Base-by-base conservation (phyloP, 345 rosid genomes). In the Camelina sativa region DNA sequence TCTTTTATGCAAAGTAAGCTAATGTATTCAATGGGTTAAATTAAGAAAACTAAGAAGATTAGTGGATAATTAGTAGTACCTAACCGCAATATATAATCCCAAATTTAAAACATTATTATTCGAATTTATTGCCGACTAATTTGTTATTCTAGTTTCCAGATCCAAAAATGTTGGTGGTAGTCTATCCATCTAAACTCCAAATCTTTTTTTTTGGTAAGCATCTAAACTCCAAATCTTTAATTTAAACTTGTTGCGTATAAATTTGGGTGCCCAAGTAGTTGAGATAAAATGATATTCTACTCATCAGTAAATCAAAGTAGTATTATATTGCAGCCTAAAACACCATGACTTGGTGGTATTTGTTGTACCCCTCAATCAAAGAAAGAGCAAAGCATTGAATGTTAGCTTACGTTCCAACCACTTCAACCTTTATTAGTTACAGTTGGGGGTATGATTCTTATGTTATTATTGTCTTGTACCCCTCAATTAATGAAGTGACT, bases 151-250 rank as follows among this genome's bases (percentile, higher is more conserved):
- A 53, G 43, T 53, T 17, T 72, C 12, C 17, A 38, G 41, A 52
- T 52, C 62, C 43, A 38, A 71, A 38, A 28, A 28, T 72, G 54
- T 62, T 63, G 12, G 56, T 63, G 63, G 22, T 28, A 28, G 30
- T 28, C 46, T 41, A 7, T 15, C 38, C 48, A 71, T 19, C 25
- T 11, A 70, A 43, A 53, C 47, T 22, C 46, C 69, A 72, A 53
- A 63, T 20, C 41, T 23, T 52, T 62, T 17, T 17, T 17, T 17
- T 17, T 17, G 17, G 17, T 17, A 17, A 17, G 17, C 17, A 25
- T 2, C 38, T 55, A 62, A 41, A 52, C 46, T 22, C 46, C 69
- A 72, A 53, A 63, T 20, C 41, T 23, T 52, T 62, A 30, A 8
- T 41, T 41, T 32, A 20, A 6, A 55, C 15, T 22, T 65, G 2